Base-by-base conservation (phyloP, 2,329 filamentous ascomycete genomes). In the Fusarium humuli region DNA sequence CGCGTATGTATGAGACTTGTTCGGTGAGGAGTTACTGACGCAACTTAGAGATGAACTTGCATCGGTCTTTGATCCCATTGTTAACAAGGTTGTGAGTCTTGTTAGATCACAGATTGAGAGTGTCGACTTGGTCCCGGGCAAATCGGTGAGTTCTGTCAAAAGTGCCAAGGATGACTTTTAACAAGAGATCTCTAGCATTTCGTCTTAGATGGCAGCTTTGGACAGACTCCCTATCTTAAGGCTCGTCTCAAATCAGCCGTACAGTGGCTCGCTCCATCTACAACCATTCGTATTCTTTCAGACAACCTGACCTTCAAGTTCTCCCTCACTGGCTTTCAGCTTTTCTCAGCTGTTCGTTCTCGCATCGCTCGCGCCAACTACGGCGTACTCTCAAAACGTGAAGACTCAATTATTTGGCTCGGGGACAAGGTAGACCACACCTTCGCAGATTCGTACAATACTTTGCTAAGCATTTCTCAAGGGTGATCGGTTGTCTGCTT, bases 291-390 rank as follows among this genome's bases (percentile, higher is more conserved):
- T 3, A 34, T 8, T 7, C n/a, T 27, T 27, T 9, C n/a, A 5
- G 4, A 2, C 0, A 1, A 27, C 1, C 20, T 4, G 34, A 7
- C 12, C 34, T n/a, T 7, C 18, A 7, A 4, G 6, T 2, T 37
- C 13, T 8, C 0, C 7, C n/a, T 32, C 3, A 5, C 7, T 13
- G 47, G 7, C 16, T 12, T 34, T 34, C 47, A n/a, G 14, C 8
- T 5, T 3, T 23, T 63, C 2, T n/a, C 25, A n/a, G 34, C 34
- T 37, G 34, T 37, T 37, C 34, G 18, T 18, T 65, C 49, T 4
- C 52, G 50, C 11, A 13, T 63, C 9, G 12, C 34, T 3, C 20
- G 20, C 10, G 16, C 18, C 2, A 23, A 5, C 7, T 63, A 45
- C 14, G 58, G 61, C 4, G 34, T 57, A 5, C 6, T 2, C 0